Base-by-base conservation (phyloP, 768 basidiomycete genomes). In the Lentinula detonsa region DNA sequence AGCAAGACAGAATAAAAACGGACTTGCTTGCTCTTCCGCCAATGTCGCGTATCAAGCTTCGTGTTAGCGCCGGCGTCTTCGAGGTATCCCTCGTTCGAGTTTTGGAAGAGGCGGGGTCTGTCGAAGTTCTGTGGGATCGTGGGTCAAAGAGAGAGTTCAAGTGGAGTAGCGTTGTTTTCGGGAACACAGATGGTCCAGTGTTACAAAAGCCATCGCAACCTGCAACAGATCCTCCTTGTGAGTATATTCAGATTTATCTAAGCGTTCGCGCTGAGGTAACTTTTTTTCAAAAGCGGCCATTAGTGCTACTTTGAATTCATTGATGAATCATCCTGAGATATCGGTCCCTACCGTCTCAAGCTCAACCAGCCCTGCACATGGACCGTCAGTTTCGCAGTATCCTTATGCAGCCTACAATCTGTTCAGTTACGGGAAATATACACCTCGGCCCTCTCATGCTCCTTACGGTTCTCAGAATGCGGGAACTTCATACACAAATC, bases 51-150 rank as follows among this genome's bases (percentile, higher is more conserved):
- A 87, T 98, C 77, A 91, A 93, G 74, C 84, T 98, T 64, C 88
- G 91, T 48, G 86, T 90, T 51, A 88, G 84, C 66, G 82, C 89
- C 9, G 93, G 94, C 4, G 87, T 90, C 35, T 95, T 92, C 69
- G 93, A 95, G 69, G 93, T 95, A 4, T 87, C 86, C 5, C 77
- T 96, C 39, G 68, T 91, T 13, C 81, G 84, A 61, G 86, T 92
- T 16, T 74, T 88, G 39, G 85, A 88, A 64, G 88, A 87, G 64
- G 81, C 78, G 1, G 78, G 82, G 55, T 85, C 85, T 8, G 86
- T 95, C 0, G 87, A 89, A 69, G 92, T 95, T 4, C 70, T 90
- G 6, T 95, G 93, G 89, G 90, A 91, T 68, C 77, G 82, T 31
- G 87, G 86, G 7, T 65, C 84, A 40, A 88, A 85, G 72, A 78